Conservation (phyloP, 768 basidiomycete species). For the Mycena rosella region DNA sequence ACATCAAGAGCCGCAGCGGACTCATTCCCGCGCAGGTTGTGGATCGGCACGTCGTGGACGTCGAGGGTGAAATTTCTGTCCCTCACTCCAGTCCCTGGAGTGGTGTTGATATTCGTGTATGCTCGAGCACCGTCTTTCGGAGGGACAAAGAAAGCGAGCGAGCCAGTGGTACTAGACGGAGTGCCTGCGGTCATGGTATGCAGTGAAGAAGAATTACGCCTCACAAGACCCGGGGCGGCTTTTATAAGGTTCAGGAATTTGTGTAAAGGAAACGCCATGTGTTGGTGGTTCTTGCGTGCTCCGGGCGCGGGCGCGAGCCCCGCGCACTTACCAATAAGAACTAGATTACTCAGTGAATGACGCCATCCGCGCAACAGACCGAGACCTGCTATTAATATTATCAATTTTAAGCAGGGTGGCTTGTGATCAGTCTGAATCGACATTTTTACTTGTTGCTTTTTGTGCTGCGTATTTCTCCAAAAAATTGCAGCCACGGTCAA, state of each 20-base stretch:
- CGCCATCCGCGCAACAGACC: neutral
- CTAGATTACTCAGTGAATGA: neutral
- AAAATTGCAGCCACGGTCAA: too few relatives aligned
- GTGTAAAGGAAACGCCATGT: neutral
- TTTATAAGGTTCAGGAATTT: neutral
- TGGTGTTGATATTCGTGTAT: constrained; percentile 51
- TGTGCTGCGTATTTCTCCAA: too few relatives aligned
- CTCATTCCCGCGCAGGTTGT: constrained; percentile 51
- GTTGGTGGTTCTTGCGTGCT: constrained; percentile 14
- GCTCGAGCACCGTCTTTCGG: constrained; percentile 56
- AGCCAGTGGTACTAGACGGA: constrained; percentile 43
- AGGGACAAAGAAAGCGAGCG: constrained; percentile 53
- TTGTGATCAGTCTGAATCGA: too few relatives aligned
- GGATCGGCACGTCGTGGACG: constrained; percentile 53
- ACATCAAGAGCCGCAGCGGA: constrained; percentile 25
- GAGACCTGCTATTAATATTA: too few relatives aligned
- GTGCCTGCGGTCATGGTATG: constrained; percentile 13
- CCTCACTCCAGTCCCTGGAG: constrained; percentile 50
- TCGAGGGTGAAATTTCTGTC: constrained; percentile 50
- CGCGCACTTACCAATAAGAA: constrained; percentile 4
- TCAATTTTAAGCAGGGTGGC: too few relatives aligned
- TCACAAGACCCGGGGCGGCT: neutral
- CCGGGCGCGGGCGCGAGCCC: too few relatives aligned
- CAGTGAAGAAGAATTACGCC: neutral
- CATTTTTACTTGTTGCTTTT: too few relatives aligned